phyloP scores from a whole-genome alignment of 2,329 filamentous ascomycete species.

The Calonectria henricotiae region DNA sequence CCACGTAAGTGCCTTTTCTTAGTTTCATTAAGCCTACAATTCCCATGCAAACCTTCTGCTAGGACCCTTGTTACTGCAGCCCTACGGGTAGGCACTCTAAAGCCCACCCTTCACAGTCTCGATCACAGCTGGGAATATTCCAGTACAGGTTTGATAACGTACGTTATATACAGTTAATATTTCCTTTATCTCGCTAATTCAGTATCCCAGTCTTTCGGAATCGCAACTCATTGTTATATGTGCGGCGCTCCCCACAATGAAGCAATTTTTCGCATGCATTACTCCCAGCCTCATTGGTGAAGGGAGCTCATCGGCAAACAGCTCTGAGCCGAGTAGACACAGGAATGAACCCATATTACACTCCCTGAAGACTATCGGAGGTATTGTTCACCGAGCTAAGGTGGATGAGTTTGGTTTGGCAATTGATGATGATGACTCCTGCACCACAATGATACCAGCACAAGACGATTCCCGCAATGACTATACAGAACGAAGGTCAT shows the following conservation, averaged over 20 bases:
- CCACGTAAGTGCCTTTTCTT: background rate
- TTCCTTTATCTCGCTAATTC: background rate
- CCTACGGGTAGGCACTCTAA: constrained; percentile 37
- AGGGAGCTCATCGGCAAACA: background rate
- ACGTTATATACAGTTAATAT: background rate
- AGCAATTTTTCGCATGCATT: constrained; percentile 39
- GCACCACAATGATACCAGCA: background rate
- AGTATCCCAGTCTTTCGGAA: constrained; percentile 32
- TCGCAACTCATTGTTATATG: constrained; percentile 42
- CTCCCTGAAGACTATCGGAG: background rate
- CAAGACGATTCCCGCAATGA: too few relatives aligned
- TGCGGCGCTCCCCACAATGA: constrained; percentile 37
- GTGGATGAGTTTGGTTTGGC: constrained; percentile 2
- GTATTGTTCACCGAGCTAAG: background rate
- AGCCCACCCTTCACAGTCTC: constrained; percentile 24
- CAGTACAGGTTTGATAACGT: background rate
- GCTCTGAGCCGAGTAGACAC: background rate
- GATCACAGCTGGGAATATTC: constrained; percentile 41
- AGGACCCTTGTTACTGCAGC: constrained; percentile 41
- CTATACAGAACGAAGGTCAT: background rate
- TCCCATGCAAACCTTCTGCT: background rate
- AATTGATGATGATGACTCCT: background rate
- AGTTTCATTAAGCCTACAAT: too few relatives aligned
- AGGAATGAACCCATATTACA: background rate
- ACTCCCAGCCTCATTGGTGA: constrained; percentile 29